Percentiles rank a stretch among this genome's conserved stretches.
These are phyloP conservation scores for Pseudoneurospora amorphoporcata DNA, from an alignment of 495 filamentous ascomycete genomes.

Conservation along the genomic window DNA sequence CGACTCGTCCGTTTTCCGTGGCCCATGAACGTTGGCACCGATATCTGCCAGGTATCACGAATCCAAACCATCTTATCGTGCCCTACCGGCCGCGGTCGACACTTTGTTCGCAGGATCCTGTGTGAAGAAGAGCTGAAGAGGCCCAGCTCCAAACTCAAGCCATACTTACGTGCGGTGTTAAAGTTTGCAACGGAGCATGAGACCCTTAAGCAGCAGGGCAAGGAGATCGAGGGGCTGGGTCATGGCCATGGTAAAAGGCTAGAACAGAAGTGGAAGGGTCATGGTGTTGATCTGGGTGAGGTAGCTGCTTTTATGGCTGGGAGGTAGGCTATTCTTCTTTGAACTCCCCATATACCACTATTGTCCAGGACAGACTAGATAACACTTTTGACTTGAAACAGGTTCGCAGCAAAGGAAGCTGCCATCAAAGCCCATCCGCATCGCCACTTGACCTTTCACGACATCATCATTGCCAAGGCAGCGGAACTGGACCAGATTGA, in stretches of 20 bases:
- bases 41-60: conserved; percentile 42
- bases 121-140: conserved; percentile 23
- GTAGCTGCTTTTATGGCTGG: conserved; percentile 38
- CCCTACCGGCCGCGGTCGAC: conserved; percentile 2
- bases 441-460: conserved; percentile 32
- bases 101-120: conserved; percentile 34
- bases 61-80: conserved; percentile 28
- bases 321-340: conserved; percentile 25
- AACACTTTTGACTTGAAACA: neutral
- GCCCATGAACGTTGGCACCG: conserved; percentile 42
- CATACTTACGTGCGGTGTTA: neutral
- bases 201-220: neutral
- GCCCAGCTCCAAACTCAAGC: neutral
- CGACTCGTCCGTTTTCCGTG: conserved; percentile 32
- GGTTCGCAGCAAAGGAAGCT: conserved; percentile 58
- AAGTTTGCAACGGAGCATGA: neutral
- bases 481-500: neutral
- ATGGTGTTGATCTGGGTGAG: conserved; percentile 10
- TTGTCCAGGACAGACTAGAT: neutral
- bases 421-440: conserved; percentile 47
- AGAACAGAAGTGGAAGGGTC: neutral
- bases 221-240: neutral
- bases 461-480: conserved; percentile 31
- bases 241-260: neutral
- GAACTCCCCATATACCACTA: neutral